Evolutionary conservation across 805 yeast species (phyloP).

Genomic region (Metschnikowia aberdeeniae): DNA sequence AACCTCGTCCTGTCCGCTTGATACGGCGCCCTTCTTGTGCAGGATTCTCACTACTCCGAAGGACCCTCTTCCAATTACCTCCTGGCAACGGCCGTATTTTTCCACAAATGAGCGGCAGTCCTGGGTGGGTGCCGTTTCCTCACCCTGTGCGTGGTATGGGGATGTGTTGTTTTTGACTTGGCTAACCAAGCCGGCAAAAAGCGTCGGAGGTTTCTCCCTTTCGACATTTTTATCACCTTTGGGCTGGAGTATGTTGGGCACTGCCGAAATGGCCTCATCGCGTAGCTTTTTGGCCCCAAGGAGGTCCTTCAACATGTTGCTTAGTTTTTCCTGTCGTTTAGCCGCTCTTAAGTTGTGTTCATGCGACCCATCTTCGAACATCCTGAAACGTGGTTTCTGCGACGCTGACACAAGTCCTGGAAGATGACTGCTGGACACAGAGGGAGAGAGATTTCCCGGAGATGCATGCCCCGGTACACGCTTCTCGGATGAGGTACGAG

Average conservation of each 20-base stretch:
- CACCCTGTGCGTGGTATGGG: slow-evolving; percentile 22
- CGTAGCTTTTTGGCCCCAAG: slow-evolving; percentile 70
- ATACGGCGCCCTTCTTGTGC: slow-evolving; percentile 52
- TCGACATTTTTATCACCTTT: slow-evolving; percentile 9
- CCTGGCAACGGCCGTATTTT: slow-evolving; percentile 92
- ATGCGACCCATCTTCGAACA: slow-evolving; percentile 69
- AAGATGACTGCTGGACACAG: slow-evolving; percentile 12
- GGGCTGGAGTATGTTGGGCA: slow-evolving; percentile 56
- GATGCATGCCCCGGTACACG: slow-evolving; percentile 7
- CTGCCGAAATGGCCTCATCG: slow-evolving; percentile 69
- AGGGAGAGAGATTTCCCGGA: slow-evolving; percentile 11
- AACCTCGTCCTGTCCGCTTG: slow-evolving; percentile 34
- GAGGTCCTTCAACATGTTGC: slow-evolving; percentile 70
- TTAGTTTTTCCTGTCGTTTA: slow-evolving; percentile 71
- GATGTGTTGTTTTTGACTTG: slow-evolving; percentile 44
- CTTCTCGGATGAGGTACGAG: slow-evolving; percentile 22
- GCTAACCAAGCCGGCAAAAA: slow-evolving; percentile 60
- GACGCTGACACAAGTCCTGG: slow-evolving; percentile 10
- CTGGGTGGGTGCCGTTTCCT: slow-evolving; percentile 17
- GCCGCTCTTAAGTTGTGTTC: slow-evolving; percentile 75
- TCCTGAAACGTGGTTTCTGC: slow-evolving; percentile 45
- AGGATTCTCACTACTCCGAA: slow-evolving; percentile 91
- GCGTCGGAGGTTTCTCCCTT: slow-evolving; percentile 56
- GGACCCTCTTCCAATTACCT: slow-evolving; percentile 89
- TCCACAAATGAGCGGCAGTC: slow-evolving; percentile 66